Evolutionary conservation across 352 stramenopile species (phyloP).

Genomic region (Globisporangium middletonii): DNA sequence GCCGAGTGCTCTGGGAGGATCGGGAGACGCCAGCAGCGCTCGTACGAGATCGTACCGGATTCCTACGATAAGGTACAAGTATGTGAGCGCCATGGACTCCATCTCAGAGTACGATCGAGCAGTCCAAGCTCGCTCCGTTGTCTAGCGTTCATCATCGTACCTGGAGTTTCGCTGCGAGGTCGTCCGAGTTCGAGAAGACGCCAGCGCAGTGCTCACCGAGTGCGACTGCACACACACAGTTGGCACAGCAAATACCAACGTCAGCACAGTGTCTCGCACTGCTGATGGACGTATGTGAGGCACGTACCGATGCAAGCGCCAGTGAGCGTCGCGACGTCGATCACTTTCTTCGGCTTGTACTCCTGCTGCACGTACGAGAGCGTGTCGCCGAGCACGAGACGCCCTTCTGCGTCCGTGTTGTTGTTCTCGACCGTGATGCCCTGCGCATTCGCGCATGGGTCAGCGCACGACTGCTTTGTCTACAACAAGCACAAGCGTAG

Average conservation of each 20-base stretch:
- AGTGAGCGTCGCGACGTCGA: constrained; percentile 93
- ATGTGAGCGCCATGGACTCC: background rate
- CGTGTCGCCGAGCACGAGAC: constrained; percentile 87
- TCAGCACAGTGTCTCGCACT: background rate
- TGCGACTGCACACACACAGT: constrained; percentile 36
- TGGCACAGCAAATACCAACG: background rate
- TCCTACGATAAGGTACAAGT: constrained; percentile 16
- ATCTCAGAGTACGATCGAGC: too few species aligned
- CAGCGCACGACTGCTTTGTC: too few species aligned
- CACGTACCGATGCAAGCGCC: constrained; percentile 76
- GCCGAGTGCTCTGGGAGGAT: constrained; percentile 82
- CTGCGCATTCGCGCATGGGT: constrained; percentile 4
- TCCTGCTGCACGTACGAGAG: constrained; percentile 87
- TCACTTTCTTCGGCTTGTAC: constrained; percentile 88
- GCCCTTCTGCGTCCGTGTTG: constrained; percentile 91
- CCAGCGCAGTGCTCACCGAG: constrained; percentile 87
- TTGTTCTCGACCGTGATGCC: constrained; percentile 89
- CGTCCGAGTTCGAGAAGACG: constrained; percentile 90
- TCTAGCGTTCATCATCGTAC: constrained; percentile 10
- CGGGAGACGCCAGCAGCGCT: constrained; percentile 87
- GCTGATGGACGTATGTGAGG: background rate
- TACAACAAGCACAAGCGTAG: too few species aligned
- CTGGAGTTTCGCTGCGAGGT: constrained; percentile 61
- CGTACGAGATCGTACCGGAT: constrained; percentile 52
- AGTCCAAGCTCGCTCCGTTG: background rate